Evolutionary conservation across 1,284 basidiomycete genomes (phyloP), one percentile per base, ranked within the genome.

Genomic region (Melampsora larici-populina): DNA sequence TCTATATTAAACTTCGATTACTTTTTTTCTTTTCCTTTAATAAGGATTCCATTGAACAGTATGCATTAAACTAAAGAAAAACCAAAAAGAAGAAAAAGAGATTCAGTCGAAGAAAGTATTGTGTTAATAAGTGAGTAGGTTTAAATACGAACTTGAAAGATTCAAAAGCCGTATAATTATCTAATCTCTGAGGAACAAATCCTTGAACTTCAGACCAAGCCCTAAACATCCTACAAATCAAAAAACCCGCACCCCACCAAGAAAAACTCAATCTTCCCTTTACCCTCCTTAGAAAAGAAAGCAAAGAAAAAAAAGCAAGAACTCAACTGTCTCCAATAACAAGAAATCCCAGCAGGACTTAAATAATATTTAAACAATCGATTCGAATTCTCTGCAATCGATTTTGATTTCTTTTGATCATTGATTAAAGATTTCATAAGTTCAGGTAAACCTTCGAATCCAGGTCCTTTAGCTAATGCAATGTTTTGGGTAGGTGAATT

Each of bases 401-500:
- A 62, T 78, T 83, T 74, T 2, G 82, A 81, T n/a, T 79, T 70
- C 24, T 79, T 79, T 33, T 80, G 79, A 70, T 81, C 79, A 17
- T 70, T 58, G 24, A 84, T 58, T 18, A 85, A 78, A 0, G 70
- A 51, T 31, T 82, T 80, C 84, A 85, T 85, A 9, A 80, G 81
- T 31, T 78, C 71, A 0, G 83, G 81, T 43, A 85, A 78, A 43
- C 79, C 76, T 70, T 81, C 80, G 70, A 81, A 81, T 26, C 80
- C 79, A 26, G 55, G 79, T 74, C 83, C 72, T 80, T 80, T 65
- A 73, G 82, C 65, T 77, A 80, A 79, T 69, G 85, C 82, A 70
- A 85, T 82, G 79, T 85, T 85, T 62, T 85, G 84, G 21, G 81
- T 55, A 0, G 83, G 82, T 31, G 84, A 82, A 8, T 68, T 70